Percentiles rank a stretch among this genome's conserved stretches.
These are phyloP conservation scores for Claviceps pazoutovae DNA, from an alignment of 2,329 filamentous ascomycete genomes.

Conservation along the genomic window DNA sequence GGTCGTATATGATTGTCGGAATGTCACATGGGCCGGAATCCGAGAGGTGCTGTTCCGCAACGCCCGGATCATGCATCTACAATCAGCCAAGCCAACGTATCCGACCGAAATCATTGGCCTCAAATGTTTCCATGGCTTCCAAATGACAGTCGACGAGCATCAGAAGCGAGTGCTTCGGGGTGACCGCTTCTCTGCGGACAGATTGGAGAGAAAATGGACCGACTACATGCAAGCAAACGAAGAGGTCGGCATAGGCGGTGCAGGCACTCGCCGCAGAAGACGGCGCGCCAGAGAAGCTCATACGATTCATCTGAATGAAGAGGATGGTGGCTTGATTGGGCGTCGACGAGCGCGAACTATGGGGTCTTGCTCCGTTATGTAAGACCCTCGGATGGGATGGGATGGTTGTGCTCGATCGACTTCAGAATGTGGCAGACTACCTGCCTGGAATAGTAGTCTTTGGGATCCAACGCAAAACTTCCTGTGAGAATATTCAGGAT, in stretches of 20 bases:
- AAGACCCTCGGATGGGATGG: slow-evolving; percentile 14
- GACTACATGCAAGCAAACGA: slow-evolving; percentile 89
- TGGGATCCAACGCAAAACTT: background rate
- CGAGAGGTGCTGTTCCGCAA: slow-evolving; percentile 79
- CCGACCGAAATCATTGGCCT: slow-evolving; percentile 70
- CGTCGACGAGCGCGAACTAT: slow-evolving; percentile 51
- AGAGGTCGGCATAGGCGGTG: slow-evolving; percentile 59
- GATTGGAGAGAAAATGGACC: slow-evolving; percentile 84
- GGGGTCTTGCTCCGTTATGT: slow-evolving; percentile 52
- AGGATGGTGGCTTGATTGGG: slow-evolving; percentile 47
- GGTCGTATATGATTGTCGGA: slow-evolving; percentile 80
- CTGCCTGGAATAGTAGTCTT: background rate
- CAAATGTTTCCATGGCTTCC: slow-evolving; percentile 92
- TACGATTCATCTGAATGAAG: slow-evolving; percentile 66
- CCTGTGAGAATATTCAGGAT: background rate
- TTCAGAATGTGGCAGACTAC: background rate
- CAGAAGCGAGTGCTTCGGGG: slow-evolving; percentile 71
- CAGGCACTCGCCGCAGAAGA: slow-evolving; percentile 53
- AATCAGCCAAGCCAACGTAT: slow-evolving; percentile 35
- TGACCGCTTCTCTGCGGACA: slow-evolving; percentile 57
- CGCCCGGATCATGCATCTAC: slow-evolving; percentile 48
- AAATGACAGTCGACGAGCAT: slow-evolving; percentile 89
- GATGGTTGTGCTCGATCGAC: background rate
- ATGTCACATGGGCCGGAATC: slow-evolving; percentile 85
- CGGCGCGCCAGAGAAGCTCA: slow-evolving; percentile 71